These are phyloP conservation scores for Panicum miliaceum DNA, from an alignment of 176 grass and related monocot species.

Conservation along the genomic window DNA sequence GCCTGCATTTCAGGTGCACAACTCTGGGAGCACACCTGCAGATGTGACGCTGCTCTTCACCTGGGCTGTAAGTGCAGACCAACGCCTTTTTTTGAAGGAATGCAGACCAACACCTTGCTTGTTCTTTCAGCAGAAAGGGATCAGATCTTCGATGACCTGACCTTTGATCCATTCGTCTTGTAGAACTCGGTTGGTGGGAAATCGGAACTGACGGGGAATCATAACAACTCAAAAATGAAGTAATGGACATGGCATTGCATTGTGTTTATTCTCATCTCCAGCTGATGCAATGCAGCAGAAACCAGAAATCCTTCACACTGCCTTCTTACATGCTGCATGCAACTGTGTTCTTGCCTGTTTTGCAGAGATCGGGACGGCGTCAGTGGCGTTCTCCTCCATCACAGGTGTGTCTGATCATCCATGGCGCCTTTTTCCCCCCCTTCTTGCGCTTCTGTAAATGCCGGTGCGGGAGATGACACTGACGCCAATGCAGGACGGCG, in stretches of 20 bases:
- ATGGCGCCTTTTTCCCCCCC: not conserved
- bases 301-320: not conserved
- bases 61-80: slow-evolving; percentile 78
- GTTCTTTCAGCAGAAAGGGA: not conserved
- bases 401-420: slow-evolving; percentile 53
- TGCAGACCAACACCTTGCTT: not conserved
- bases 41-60: slow-evolving; percentile 90
- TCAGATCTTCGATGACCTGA: not conserved
- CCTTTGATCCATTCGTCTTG: not conserved
- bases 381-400: slow-evolving; percentile 72
- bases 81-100: no score
- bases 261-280: not conserved
- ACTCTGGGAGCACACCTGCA: slow-evolving; percentile 71
- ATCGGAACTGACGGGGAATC: slow-evolving; percentile 80
- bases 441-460: not conserved
- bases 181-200: slow-evolving; percentile 90
- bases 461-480: not conserved
- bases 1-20: slow-evolving; percentile 63
- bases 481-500: slow-evolving; percentile 53
- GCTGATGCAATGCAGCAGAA: not conserved
- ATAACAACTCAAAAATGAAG: slow-evolving; percentile 84
- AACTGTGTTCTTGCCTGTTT: not conserved
- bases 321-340: not conserved
- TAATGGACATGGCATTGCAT: slow-evolving; percentile 38
- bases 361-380: slow-evolving; percentile 71